Evolutionary conservation across 768 basidiomycete genomes (phyloP).

Genomic region (Podaxis sp.): DNA sequence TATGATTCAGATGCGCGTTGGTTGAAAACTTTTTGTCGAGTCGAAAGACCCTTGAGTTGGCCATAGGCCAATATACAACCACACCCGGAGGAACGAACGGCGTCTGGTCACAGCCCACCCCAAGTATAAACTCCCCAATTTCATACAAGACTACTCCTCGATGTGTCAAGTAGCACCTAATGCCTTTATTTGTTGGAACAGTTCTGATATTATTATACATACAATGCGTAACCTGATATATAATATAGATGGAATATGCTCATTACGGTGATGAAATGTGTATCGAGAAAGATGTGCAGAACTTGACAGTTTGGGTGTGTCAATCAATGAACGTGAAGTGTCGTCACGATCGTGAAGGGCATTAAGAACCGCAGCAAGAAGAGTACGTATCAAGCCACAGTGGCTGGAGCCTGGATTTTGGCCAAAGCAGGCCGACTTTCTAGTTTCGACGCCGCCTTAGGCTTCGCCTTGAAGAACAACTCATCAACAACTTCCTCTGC

Average conservation of each 20-base stretch:
- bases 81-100: not conserved
- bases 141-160: not conserved
- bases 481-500: constrained; percentile 23
- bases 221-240: not conserved
- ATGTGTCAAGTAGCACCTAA: constrained; percentile 6
- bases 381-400: not conserved
- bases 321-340: not conserved
- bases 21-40: not conserved
- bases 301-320: not conserved
- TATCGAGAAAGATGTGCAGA: not conserved
- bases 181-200: not conserved
- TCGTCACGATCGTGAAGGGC: not conserved
- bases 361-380: not conserved
- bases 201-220: not conserved
- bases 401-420: not conserved
- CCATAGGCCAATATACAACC: not conserved
- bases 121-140: not conserved
- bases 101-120: no score
- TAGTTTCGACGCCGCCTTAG: not conserved
- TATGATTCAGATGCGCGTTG: not conserved
- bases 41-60: not conserved
- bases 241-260: not conserved
- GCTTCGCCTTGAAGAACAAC: constrained; percentile 3
- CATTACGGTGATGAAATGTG: not conserved
- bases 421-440: not conserved